Conservation (phyloP, 345 rosid genomes). For the Rhizophora mangle region DNA sequence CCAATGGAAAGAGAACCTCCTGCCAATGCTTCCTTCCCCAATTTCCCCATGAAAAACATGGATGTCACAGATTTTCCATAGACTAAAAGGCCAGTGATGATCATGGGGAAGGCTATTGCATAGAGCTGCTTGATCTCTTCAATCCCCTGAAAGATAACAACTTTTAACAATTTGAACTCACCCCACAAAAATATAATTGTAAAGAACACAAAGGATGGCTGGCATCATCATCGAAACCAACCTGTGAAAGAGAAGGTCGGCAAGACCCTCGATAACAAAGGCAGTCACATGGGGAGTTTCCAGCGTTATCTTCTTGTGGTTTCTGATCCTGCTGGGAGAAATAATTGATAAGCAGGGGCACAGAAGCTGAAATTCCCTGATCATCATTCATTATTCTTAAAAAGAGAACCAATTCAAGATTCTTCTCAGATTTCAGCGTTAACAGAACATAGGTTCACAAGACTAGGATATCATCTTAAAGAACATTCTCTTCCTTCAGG, state of each 20-base stretch:
- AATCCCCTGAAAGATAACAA: slow-evolving; percentile 30
- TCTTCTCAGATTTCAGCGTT: slow-evolving; percentile 1
- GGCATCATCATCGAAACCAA: slow-evolving; percentile 9
- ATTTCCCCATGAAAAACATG: slow-evolving; percentile 48
- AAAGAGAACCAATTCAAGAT: not conserved
- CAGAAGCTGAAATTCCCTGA: slow-evolving; percentile 19
- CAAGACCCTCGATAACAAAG: slow-evolving; percentile 13
- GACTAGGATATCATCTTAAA: not conserved
- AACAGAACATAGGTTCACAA: not conserved
- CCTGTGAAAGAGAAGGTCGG: slow-evolving; percentile 35
- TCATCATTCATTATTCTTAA: slow-evolving; percentile 12
- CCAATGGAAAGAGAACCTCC: slow-evolving; percentile 56
- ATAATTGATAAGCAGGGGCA: slow-evolving; percentile 27
- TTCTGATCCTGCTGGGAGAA: not conserved
- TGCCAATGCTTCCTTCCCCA: slow-evolving; percentile 51
- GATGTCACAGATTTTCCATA: slow-evolving; percentile 48
- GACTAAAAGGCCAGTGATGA: slow-evolving; percentile 45
- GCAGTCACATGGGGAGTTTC: slow-evolving; percentile 12
- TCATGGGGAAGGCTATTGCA: slow-evolving; percentile 47
- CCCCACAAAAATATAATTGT: not conserved
- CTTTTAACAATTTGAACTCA: not conserved
- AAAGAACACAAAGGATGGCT: not conserved
- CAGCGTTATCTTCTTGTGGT: slow-evolving; percentile 11
- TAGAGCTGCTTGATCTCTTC: slow-evolving; percentile 50
- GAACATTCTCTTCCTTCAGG: slow-evolving; percentile 16